Base-by-base conservation (phyloP, 176 grass and related monocot genomes). In the Aegilops tauschii region DNA sequence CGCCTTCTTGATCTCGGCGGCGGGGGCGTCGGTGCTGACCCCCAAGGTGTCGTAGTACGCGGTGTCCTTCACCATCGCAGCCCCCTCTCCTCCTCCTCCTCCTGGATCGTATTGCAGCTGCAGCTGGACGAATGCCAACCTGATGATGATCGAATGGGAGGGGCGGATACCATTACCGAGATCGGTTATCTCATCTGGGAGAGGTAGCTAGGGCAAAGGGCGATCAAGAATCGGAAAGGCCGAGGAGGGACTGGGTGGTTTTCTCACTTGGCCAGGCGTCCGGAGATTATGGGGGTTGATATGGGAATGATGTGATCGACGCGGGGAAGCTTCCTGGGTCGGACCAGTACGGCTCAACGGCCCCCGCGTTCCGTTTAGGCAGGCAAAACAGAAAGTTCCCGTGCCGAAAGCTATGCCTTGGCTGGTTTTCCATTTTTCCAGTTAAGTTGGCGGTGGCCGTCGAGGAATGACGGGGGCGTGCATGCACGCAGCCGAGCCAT, bases 1-100 rank as follows among this genome's bases (percentile, higher is more conserved):
- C 1, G 97, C 97, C 85, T 96, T 99, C 94, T 99, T 99, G 85
- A 99, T 99, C 40, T 99, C 80, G 45, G 92, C 85, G 25, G 87
- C 62, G 79, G 94, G 90, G 90, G 92, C 92, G 90, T 91, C 92
- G 8, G 90, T 90, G 90, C 83, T 85, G 56, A 99, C 90, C 77
- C 83, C 92, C 84, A 99, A 85, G 76, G 91, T 84, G 87, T 94
- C 89, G 64, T 98, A 99, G 80, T 94, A 96, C 12, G 62, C 87
- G 27, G 65, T 82, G 12, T 94, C 94, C 83, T 93, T 94, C 87
- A 91, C 92, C 94, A 93, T 96, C 23, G 44, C 68, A 14, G 63
- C 49, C 29, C 52, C 52, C 17, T 8, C 52, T 20, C 5, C 50
- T 17, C 14, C 68, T 16, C 14, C 68, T 27, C 27, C 18, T 28